These are phyloP conservation scores for Botryococcus braunii DNA, from an alignment of 163 green algal species.

Conservation along the genomic window DNA sequence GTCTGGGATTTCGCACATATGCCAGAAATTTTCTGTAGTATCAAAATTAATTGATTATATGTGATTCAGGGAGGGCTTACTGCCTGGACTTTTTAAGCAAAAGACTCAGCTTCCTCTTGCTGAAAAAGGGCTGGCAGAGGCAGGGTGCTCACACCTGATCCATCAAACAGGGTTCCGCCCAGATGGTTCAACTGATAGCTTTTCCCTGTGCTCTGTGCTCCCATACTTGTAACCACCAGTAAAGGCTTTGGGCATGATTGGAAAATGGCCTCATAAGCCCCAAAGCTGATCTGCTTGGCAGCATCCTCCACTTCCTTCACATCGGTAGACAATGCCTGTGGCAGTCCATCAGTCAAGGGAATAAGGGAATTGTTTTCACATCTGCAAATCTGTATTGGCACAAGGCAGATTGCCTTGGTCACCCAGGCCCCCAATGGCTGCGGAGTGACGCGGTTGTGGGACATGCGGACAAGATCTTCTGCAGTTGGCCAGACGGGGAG, in stretches of 20 bases:
- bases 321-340: too few relatives aligned
- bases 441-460: too few relatives aligned
- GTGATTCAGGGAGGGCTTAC: too few relatives aligned
- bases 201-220: slow-evolving; percentile 16
- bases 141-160: background rate
- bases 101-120: too few relatives aligned
- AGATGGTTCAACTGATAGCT: slow-evolving; percentile 20
- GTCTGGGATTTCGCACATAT: too few relatives aligned
- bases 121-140: background rate
- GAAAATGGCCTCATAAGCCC: slow-evolving; percentile 7
- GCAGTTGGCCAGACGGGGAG: background rate
- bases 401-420: slow-evolving; percentile 5
- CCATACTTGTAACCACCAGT: slow-evolving; percentile 8
- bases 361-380: slow-evolving; percentile 5
- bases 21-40: too few relatives aligned
- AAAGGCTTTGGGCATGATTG: slow-evolving; percentile 2
- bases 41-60: too few relatives aligned
- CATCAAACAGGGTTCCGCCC: slow-evolving; percentile 14
- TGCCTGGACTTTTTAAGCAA: too few relatives aligned
- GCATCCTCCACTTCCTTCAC: background rate
- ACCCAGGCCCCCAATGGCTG: slow-evolving; percentile 14
- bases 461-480: slow-evolving; percentile 1
- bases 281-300: slow-evolving; percentile 6
- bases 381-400: slow-evolving; percentile 10
- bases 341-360: slow-evolving; percentile 14